A percentile compares a stretch with the other conserved stretches of the same genome.
Evolutionary conservation across 2,329 filamentous ascomycete genomes (phyloP).

Genomic region (Colletotrichum theobromicola): DNA sequence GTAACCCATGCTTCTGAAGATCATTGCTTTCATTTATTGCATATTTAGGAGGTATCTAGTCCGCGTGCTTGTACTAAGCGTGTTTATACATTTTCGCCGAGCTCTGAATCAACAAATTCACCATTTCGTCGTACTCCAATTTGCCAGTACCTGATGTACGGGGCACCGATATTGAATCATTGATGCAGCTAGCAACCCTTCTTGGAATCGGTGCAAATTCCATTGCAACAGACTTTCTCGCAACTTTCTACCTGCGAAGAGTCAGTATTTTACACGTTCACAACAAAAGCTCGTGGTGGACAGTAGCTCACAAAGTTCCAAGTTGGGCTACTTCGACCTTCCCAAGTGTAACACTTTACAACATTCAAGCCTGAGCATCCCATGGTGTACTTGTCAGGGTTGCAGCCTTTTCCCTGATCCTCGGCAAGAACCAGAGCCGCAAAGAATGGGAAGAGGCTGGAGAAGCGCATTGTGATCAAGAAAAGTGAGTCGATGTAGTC

Average conservation of each 20-base stretch:
- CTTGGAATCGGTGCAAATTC: neutral
- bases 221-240: neutral
- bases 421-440: neutral
- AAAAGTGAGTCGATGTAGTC: neutral
- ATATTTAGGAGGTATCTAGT: neutral
- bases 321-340: neutral
- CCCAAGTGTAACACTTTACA: neutral
- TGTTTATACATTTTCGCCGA: neutral
- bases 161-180: neutral
- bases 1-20: no score
- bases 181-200: neutral
- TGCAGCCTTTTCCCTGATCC: neutral
- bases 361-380: neutral
- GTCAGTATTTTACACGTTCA: neutral
- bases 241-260: neutral
- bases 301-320: neutral
- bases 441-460: neutral
- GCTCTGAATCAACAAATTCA: neutral
- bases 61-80: rapidly evolving
- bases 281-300: neutral
- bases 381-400: neutral
- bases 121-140: neutral
- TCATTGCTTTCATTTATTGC: neutral
- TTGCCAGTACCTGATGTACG: neutral
- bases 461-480: neutral